A percentile compares a stretch with the other conserved stretches of the same genome.
These are phyloP conservation scores for Scenedesmus sp. DNA, from an alignment of 163 green algal genomes.

Conservation along the genomic window DNA sequence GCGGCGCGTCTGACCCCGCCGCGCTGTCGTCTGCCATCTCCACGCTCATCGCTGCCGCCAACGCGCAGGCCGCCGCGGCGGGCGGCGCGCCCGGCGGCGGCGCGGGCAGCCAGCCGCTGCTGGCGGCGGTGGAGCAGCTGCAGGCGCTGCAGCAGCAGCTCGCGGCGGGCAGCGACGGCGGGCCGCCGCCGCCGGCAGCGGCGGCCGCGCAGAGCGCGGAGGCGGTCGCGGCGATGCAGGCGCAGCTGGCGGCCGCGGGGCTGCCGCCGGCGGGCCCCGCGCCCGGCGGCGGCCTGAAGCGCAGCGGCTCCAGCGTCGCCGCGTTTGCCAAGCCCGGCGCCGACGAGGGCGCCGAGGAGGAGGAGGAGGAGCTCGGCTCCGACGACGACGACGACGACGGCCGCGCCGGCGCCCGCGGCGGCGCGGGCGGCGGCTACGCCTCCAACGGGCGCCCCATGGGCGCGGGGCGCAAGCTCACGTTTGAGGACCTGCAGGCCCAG, in stretches of 20 bases:
- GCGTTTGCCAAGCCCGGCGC: background rate
- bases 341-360: background rate
- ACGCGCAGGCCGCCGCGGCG: conserved; percentile 17
- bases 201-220: too few species aligned
- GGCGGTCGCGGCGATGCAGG: too few species aligned
- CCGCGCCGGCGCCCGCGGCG: background rate
- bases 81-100: background rate
- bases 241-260: too few species aligned
- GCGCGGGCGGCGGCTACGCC: background rate
- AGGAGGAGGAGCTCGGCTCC: conserved; percentile 20
- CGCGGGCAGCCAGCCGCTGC: background rate
- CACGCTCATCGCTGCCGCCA: conserved; percentile 14
- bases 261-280: too few species aligned
- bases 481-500: conserved; percentile 76
- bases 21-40: conserved; percentile 23
- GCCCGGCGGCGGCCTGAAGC: background rate
- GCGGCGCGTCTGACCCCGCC: background rate
- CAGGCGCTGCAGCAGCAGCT: conserved; percentile 19
- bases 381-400: conserved; percentile 42
- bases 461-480: conserved; percentile 54
- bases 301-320: background rate
- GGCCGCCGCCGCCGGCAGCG: conserved; percentile 21
- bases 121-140: conserved; percentile 1
- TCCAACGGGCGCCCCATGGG: conserved; percentile 25
- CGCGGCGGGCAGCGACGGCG: too few species aligned